Percentiles rank a stretch among this genome's conserved stretches.
Evolutionary conservation across 2,329 filamentous ascomycete species (phyloP).

Genomic region (Aspergillus sp.): DNA sequence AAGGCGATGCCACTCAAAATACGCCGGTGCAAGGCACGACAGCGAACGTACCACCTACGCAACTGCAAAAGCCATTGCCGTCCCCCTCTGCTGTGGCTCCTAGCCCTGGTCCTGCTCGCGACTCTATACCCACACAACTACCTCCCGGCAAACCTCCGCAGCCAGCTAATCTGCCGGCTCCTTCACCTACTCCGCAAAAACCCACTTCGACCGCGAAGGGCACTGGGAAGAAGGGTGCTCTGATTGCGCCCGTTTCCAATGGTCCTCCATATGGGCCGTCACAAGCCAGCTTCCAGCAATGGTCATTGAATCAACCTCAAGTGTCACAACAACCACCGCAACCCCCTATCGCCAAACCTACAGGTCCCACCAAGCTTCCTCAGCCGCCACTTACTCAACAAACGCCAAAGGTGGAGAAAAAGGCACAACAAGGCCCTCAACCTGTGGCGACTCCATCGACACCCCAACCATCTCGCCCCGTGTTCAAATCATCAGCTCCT

Average conservation of each 20-base stretch:
- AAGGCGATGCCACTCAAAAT: slow-evolving; percentile 19
- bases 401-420: slow-evolving; percentile 15
- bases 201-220: slow-evolving; percentile 12
- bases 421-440: slow-evolving; percentile 16
- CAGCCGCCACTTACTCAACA: slow-evolving; percentile 21
- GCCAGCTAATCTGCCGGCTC: slow-evolving; percentile 17
- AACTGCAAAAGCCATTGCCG: slow-evolving; percentile 18
- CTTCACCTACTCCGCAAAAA: slow-evolving; percentile 16
- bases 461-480: slow-evolving; percentile 21
- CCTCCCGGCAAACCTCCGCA: slow-evolving; percentile 21
- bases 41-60: slow-evolving; percentile 10
- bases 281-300: slow-evolving; percentile 38
- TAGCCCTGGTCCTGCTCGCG: slow-evolving; percentile 14
- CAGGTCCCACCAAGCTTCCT: slow-evolving; percentile 18
- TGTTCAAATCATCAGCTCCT: slow-evolving; percentile 26
- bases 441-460: slow-evolving; percentile 27
- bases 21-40: slow-evolving; percentile 8
- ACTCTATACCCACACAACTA: slow-evolving; percentile 24
- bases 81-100: slow-evolving; percentile 17
- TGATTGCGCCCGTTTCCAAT: slow-evolving; percentile 15
- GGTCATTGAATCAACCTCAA: slow-evolving; percentile 34
- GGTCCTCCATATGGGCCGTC: slow-evolving; percentile 24
- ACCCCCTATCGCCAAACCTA: slow-evolving; percentile 18
- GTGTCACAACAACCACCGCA: slow-evolving; percentile 31
- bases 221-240: slow-evolving; percentile 16